A percentile compares a stretch with the other conserved stretches of the same genome.
phyloP scores from a whole-genome alignment of 352 stramenopile species.

The Phytophthora pistaciae region DNA sequence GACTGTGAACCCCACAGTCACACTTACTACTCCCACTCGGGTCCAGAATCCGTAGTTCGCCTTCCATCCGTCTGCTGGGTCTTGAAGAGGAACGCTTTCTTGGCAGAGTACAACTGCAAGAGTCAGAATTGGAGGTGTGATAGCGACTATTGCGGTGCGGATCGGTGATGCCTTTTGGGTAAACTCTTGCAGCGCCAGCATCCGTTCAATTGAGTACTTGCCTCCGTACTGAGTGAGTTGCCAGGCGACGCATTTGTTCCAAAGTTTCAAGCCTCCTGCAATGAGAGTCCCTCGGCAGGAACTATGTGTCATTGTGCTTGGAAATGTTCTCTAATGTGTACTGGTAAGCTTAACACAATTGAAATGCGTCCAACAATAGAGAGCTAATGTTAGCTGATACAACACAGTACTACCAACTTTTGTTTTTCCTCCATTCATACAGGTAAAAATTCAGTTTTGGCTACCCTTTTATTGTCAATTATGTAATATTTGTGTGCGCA shows the following conservation, averaged over 20 bases:
- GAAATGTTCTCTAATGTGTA: no score
- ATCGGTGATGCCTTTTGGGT: not conserved
- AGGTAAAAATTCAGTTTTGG: not conserved
- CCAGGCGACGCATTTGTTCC: not conserved
- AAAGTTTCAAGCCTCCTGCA: not conserved
- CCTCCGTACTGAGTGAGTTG: not conserved
- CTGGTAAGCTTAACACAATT: no score
- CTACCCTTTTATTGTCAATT: not conserved
- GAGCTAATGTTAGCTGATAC: no score
- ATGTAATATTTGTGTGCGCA: not conserved
- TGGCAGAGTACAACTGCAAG: slow-evolving; percentile 6
- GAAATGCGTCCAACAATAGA: no score
- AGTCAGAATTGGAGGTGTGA: not conserved
- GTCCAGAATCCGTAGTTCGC: slow-evolving; percentile 19
- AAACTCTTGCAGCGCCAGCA: not conserved
- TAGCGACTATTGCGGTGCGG: not conserved
- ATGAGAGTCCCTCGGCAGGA: not conserved
- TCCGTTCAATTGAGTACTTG: not conserved
- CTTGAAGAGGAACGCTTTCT: slow-evolving; percentile 16
- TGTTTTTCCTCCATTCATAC: not conserved
- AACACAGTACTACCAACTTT: not conserved
- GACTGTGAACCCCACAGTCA: not conserved
- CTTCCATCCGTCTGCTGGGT: slow-evolving; percentile 9
- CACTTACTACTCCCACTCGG: not conserved
- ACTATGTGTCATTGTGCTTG: no score